Evolutionary conservation across 1,284 basidiomycete species (phyloP).

Genomic region (Ceratobasidium sp.): DNA sequence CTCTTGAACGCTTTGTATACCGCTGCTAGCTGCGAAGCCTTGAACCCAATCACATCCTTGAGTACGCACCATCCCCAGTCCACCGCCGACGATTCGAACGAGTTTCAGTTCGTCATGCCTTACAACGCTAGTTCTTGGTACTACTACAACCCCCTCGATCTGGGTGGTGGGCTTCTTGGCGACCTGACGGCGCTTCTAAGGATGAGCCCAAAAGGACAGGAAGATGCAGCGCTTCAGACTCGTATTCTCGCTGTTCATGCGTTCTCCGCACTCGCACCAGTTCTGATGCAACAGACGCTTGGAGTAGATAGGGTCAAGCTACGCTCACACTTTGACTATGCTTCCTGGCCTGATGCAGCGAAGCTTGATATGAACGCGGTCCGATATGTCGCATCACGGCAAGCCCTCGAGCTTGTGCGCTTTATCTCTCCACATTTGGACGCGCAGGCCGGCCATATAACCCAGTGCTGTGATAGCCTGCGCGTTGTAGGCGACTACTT

Average conservation of each 20-base stretch:
- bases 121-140: background rate
- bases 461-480: background rate
- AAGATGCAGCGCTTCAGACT: background rate
- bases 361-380: background rate
- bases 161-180: background rate
- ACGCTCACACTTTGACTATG: background rate
- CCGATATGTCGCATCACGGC: background rate
- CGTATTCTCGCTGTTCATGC: background rate
- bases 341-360: background rate
- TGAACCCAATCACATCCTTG: background rate
- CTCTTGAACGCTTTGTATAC: background rate
- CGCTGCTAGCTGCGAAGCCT: background rate
- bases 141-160: background rate
- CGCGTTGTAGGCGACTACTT: background rate
- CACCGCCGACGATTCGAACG: background rate
- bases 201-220: background rate
- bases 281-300: background rate
- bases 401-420: background rate
- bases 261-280: background rate
- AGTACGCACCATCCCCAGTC: slow-evolving; percentile 18
- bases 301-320: background rate
- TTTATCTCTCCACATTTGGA: background rate
- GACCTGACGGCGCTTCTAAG: background rate
- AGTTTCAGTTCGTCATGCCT: background rate
- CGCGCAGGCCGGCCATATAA: background rate